Evolutionary conservation across 306 rosid genomes (phyloP), one percentile per base, ranked within the genome.

Genomic region (Malus sylvestris): DNA sequence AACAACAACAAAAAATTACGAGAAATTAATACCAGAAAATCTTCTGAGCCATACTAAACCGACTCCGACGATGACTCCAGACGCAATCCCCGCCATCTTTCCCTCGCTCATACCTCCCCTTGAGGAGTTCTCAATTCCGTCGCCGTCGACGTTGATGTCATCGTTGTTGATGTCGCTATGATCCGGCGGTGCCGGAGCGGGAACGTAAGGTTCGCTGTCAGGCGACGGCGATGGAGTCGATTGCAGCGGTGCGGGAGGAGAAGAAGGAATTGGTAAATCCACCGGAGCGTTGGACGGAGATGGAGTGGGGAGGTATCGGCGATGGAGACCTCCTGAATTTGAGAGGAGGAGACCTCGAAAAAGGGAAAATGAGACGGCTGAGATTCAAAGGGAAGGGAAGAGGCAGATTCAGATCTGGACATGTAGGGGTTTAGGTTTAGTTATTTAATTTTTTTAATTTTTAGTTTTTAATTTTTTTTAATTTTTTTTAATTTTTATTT

Each of bases 41-140:
- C 84, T 96, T 61, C 86, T 96, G 32, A 89, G 7, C 40, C 85
- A 84, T 0, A 88, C 79, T 30, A 87, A 67, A 27, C 78, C 71
- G 38, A 32, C 92, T 8, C 86, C 93, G 1, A 76, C 65, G 8
- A 91, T 67, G 44, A 88, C 90, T 84, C 92, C 96, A 13, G 88
- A 15, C 52, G 81, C 93, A 72, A 93, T 72, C 44, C 93, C 98
- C 2, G 84, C 97, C 77, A 91, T 91, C 88, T 93, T 91, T 57
- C 85, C 88, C 0, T 78, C 72, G 27, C 84, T 89, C 87, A 84
- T 76, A 68, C 93, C 98, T 2, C 92, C 98, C 1, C 84, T 69
- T 3, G 49, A 84, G 0, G 89, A 82, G n/a, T 71, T 72, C 18
- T 30, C 12, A 25, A 7, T 52, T 49, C 59, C 72, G 42, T 30